Evolutionary conservation across 208 protist genomes (phyloP).

Genomic region (Crithidia mellificae): DNA sequence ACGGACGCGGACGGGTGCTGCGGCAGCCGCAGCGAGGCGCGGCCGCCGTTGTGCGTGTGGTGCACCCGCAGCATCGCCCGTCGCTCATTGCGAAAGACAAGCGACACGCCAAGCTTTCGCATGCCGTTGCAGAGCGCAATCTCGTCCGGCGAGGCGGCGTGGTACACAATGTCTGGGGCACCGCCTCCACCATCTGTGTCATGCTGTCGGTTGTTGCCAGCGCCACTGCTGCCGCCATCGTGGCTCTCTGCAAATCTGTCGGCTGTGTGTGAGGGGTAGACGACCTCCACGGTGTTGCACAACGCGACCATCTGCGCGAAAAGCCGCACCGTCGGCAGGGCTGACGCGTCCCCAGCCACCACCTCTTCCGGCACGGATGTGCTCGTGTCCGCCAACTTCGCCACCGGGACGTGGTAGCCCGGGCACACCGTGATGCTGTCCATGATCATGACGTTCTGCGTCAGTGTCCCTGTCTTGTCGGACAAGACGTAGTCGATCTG

Average conservation of each 20-base stretch:
- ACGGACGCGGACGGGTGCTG: neutral
- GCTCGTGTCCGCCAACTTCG: slow-evolving; percentile 8
- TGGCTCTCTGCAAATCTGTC: neutral
- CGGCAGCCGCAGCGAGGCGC: neutral
- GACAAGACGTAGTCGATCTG: slow-evolving; percentile 94
- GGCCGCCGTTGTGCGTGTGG: neutral
- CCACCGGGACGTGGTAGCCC: slow-evolving; percentile 26
- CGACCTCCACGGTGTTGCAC: slow-evolving; percentile 90
- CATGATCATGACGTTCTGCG: slow-evolving; percentile 94
- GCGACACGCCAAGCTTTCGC: slow-evolving; percentile 53
- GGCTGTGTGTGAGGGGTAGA: neutral
- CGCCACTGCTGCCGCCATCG: neutral
- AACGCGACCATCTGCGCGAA: slow-evolving; percentile 79
- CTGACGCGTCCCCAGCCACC: neutral
- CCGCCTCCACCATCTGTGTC: no score
- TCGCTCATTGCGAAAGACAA: slow-evolving; percentile 39
- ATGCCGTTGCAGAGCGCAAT: slow-evolving; percentile 88
- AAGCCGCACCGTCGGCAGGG: slow-evolving; percentile 27
- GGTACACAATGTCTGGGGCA: slow-evolving; percentile 43
- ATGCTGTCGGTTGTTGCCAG: no score
- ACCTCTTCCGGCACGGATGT: slow-evolving; percentile 3
- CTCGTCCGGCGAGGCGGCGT: slow-evolving; percentile 94
- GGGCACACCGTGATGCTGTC: slow-evolving; percentile 51
- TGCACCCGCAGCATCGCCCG: slow-evolving; percentile 30
- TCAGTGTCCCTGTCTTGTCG: slow-evolving; percentile 96